Conservation (phyloP, 1,284 basidiomycete genomes). For the Clitocybe nebularis region DNA sequence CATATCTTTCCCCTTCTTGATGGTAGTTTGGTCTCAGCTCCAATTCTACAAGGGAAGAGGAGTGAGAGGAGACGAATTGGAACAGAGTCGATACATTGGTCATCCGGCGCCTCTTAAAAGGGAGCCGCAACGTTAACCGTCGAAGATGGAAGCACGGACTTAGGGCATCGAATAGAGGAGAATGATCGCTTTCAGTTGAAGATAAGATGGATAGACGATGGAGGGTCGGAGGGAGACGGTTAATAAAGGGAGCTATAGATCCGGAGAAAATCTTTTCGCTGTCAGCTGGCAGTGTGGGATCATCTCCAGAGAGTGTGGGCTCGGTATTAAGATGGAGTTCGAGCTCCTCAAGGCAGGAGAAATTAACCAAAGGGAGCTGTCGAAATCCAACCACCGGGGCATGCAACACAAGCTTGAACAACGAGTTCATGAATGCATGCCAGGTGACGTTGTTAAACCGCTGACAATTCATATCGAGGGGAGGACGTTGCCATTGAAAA, state of each 20-base stretch:
- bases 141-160: constrained; percentile 20
- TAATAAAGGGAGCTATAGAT: constrained; percentile 28
- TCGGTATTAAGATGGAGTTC: constrained; percentile 14
- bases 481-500: constrained; percentile 34
- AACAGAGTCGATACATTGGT: constrained; percentile 21
- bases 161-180: constrained; percentile 26
- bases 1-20: too few relatives aligned
- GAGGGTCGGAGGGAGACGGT: constrained; percentile 20
- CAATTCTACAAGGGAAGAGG: too few relatives aligned
- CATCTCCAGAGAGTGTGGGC: not conserved
- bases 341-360: constrained; percentile 23
- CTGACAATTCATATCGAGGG: constrained; percentile 22
- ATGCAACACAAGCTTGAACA: constrained; percentile 29
- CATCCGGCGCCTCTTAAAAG: constrained; percentile 19
- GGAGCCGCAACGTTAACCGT: constrained; percentile 19
- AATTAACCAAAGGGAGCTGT: too few relatives aligned
- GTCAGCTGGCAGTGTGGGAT: not conserved
- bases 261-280: constrained; percentile 13
- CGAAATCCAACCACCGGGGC: too few relatives aligned
- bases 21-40: too few relatives aligned
- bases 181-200: constrained; percentile 24
- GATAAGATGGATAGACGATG: constrained; percentile 26
- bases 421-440: constrained; percentile 19
- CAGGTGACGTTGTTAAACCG: constrained; percentile 23
- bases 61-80: too few relatives aligned